Conservation (phyloP, 2,329 filamentous ascomycete species). For the Colletotrichum sp. region DNA sequence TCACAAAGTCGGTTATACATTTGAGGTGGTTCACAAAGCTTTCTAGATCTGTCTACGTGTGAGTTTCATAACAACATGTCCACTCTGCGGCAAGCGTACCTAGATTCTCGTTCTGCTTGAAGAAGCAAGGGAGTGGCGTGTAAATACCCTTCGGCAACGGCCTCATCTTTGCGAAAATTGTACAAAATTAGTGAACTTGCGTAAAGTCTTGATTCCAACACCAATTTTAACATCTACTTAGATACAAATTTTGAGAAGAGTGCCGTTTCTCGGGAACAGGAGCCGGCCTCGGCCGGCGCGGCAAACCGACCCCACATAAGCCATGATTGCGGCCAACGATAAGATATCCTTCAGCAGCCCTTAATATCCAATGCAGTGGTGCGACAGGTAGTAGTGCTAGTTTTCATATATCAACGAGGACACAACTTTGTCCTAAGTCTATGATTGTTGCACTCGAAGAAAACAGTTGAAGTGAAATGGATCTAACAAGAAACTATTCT, state of each 20-base stretch:
- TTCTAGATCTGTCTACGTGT: background rate
- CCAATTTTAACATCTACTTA: background rate
- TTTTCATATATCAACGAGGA: background rate
- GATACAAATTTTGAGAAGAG: background rate
- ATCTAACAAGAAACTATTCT: background rate
- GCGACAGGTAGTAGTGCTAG: background rate
- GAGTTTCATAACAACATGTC: background rate
- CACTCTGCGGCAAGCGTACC: background rate
- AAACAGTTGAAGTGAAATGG: background rate
- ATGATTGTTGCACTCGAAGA: too few relatives aligned
- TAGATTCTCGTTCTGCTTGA: background rate
- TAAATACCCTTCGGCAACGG: background rate
- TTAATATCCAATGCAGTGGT: background rate
- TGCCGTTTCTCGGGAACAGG: background rate
- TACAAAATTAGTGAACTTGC: background rate
- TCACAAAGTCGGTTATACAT: background rate
- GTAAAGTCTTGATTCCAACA: too few relatives aligned
- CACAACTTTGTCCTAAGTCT: too few relatives aligned
- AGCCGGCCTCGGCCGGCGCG: background rate
- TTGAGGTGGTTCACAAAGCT: background rate
- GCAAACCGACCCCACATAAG: background rate
- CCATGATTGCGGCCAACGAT: background rate
- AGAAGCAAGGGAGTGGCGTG: background rate
- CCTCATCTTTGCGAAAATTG: background rate
- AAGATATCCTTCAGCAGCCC: background rate